phyloP scores from a whole-genome alignment of 257 asterid genomes.

The Orobanche coerulescens region DNA sequence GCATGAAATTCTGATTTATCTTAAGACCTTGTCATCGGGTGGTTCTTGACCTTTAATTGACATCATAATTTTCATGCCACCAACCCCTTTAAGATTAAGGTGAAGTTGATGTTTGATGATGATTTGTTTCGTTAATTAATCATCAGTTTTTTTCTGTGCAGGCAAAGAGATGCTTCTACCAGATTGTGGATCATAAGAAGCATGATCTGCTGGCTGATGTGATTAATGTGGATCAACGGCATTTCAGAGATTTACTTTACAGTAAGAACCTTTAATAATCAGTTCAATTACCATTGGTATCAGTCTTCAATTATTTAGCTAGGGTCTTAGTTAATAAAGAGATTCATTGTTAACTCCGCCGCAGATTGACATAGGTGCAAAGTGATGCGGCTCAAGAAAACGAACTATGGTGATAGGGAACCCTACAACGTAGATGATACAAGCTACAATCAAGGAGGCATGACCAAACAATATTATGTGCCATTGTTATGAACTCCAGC shows the following conservation, averaged over 20 bases:
- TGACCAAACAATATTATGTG: too few species aligned
- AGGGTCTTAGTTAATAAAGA: background rate
- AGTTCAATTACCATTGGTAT: background rate
- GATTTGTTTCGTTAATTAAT: background rate
- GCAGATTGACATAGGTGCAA: background rate
- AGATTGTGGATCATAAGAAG: background rate
- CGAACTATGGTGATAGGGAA: background rate
- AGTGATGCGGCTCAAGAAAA: too few species aligned
- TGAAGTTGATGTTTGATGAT: background rate
- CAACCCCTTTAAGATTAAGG: too few species aligned
- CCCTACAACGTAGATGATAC: too few species aligned
- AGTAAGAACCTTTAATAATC: background rate
- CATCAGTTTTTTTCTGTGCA: background rate
- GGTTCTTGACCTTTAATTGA: background rate
- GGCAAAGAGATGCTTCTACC: background rate
- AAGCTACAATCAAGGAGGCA: too few species aligned
- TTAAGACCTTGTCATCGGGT: background rate
- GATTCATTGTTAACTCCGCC: background rate
- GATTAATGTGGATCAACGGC: background rate
- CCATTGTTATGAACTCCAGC: too few species aligned
- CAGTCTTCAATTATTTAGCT: background rate
- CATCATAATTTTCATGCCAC: too few species aligned
- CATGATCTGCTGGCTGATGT: background rate
- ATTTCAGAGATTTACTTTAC: background rate
- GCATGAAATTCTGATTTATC: background rate